Evolutionary conservation across 1,139 yeast species (phyloP), one percentile per base, ranked within the genome.

Genomic region (Lodderomyces oxycetoniae): DNA sequence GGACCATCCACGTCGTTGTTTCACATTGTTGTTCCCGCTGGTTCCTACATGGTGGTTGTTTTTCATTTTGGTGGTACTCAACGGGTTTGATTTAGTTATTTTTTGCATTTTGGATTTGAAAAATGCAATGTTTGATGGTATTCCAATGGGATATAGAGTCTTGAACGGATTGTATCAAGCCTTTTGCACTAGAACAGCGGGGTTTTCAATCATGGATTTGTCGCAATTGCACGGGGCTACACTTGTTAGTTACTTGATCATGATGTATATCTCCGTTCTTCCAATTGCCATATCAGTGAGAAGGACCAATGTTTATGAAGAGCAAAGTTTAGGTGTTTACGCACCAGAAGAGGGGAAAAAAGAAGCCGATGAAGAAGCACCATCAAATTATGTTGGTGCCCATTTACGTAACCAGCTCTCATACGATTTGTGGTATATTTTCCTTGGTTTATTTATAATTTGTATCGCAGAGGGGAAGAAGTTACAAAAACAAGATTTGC

Each of bases 181-280:
- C 0, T 76, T 91, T 34, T 75, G 91, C 36, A 88, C 97, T 0
- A 76, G 99, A 62, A 91, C 98, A 0, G 95, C 96, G 0, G 99
- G 99, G 0, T 82, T 89, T 46, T 49, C 83, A 0, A 80, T 83
- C 25, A 73, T 89, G 21, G 78, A 82, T 55, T 59, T 91, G 28
- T 64, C 86, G 4, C 55, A 59, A 30, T 64, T 91, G 34, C 94
- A 89, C 50, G 91, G 96, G 0, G 95, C 96, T 0, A 85, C 91
- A 31, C 95, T 87, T 55, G 95, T 91, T 27, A 80, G 94, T 49
- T 93, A 93, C 55, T 73, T 88, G 79, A 71, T 91, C 43, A 89
- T 91, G 97, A 91, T 91, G 98, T 91, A 93, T 62, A 87, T 93
- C 20, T 89, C 97, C 4, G 96, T 91, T 32, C 67, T 89, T 52